Percentiles rank a stretch among this genome's conserved stretches.
These are phyloP conservation scores for Penicillium bovifimosum DNA, from an alignment of 495 filamentous ascomycete species.

Conservation along the genomic window DNA sequence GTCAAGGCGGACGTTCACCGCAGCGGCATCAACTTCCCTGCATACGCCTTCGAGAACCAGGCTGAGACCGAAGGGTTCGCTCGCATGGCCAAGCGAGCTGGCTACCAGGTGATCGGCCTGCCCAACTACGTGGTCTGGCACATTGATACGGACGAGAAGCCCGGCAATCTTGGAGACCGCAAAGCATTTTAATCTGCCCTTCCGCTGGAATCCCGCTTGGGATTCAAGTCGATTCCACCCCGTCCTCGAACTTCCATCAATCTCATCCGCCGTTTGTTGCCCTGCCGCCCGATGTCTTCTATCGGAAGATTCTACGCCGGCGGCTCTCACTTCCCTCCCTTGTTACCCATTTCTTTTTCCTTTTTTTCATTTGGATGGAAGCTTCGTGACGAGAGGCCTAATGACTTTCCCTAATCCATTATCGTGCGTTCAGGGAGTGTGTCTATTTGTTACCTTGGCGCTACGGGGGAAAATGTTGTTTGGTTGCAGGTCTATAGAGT, in stretches of 20 bases:
- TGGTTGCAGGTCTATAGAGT: slow-evolving; percentile 39
- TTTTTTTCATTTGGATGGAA: slow-evolving; percentile 21
- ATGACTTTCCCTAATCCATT: slow-evolving; percentile 41
- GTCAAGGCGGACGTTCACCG: slow-evolving; percentile 97
- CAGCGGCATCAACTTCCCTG: slow-evolving; percentile 94
- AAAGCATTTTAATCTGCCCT: slow-evolving; percentile 32
- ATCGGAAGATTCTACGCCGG: slow-evolving; percentile 1
- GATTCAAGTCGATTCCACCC: slow-evolving; percentile 18
- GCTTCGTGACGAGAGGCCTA: slow-evolving; percentile 28
- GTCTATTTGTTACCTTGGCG: slow-evolving; percentile 38
- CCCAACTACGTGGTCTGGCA: slow-evolving; percentile 99
- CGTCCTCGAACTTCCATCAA: slow-evolving; percentile 14
- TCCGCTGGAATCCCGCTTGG: slow-evolving; percentile 6
- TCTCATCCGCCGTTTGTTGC: slow-evolving; percentile 8
- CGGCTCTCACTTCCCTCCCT: slow-evolving; percentile 10
- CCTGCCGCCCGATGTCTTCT: background rate
- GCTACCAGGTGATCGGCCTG: slow-evolving; percentile 84
- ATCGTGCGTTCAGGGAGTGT: slow-evolving; percentile 35
- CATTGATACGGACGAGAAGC: slow-evolving; percentile 97
- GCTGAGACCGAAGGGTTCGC: slow-evolving; percentile 98
- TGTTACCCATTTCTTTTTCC: slow-evolving; percentile 15
- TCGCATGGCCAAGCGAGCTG: slow-evolving; percentile 96
- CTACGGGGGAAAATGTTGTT: slow-evolving; percentile 36
- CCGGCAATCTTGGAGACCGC: slow-evolving; percentile 59
- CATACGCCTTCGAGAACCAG: slow-evolving; percentile 97